Base-by-base conservation (phyloP, 2,329 filamentous ascomycete genomes). In the Ascochyta fabae region DNA sequence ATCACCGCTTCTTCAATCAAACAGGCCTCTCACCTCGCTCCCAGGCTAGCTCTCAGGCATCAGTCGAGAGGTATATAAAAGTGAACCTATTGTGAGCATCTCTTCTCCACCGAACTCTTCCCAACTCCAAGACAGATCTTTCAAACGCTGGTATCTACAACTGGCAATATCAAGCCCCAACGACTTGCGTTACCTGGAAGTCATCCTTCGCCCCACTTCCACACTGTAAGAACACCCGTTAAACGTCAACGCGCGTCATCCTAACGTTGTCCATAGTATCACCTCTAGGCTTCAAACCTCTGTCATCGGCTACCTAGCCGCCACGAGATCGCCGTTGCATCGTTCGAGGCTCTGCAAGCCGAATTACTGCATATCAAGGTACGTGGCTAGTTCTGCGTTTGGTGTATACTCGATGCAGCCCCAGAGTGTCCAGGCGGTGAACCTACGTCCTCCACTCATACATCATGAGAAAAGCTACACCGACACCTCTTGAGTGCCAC, bases 21-120 rank as follows among this genome's bases (percentile, higher is more conserved):
- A 19, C 33, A 38, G 26, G 38, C 15, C 47, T 56, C 47, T 56
- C 47, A 56, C 53, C 53, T 56, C 24, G 13, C 3, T 22, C 15
- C 12, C 41, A 22, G 16, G 23, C 12, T 23, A 47, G 33, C 42
- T 43, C 38, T 51, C 36, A 56, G 53, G 53, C 53, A 56, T 19
- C 43, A 47, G 43, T 31, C 33, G 26, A 33, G 31, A 43, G 9
- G 19, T 27, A 12, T 47, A 47, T 27, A 50, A 19, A 38, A 34
- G 2, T 13, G 35, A 12, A 10, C 36, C n/a, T 31, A 24, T 31
- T 26, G 41, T 49, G 19, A 35, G 29, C 35, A 36, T 24, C 23
- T 31, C 41, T 23, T 39, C 26, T 44, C 45, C 27, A 48, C 34
- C 27, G 15, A 35, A 44, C 33, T 44, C 26, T 23, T 44, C 24